phyloP scores from a whole-genome alignment of 176 grass and related monocot genomes.

The Microstegium vimineum region DNA sequence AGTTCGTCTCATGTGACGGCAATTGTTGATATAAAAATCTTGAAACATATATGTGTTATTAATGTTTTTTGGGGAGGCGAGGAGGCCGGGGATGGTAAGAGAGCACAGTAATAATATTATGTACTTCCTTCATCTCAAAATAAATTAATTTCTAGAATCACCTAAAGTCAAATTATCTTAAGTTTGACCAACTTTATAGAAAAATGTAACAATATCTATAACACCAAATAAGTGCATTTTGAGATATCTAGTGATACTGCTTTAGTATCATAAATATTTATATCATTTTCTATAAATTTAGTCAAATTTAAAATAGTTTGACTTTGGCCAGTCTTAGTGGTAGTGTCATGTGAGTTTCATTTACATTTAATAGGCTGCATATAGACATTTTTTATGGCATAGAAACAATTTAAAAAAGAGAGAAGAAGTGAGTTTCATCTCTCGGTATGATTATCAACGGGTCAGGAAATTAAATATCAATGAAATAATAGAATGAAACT shows the following conservation, averaged over 20 bases:
- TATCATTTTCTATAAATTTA: no score
- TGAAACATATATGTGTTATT: no score
- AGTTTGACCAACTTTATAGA: background rate
- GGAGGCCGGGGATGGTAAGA: no score
- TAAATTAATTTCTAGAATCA: background rate
- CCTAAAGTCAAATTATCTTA: background rate
- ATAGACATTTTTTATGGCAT: no score
- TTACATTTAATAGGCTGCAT: background rate
- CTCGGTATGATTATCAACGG: background rate
- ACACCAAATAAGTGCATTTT: background rate
- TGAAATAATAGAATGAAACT: background rate
- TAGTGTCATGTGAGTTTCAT: background rate
- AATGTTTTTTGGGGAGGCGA: no score
- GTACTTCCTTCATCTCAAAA: no score
- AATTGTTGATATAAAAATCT: no score
- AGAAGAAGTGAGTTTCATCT: background rate
- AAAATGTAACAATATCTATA: background rate
- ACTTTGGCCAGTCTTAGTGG: background rate
- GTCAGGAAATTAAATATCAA: background rate
- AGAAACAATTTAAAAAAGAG: background rate
- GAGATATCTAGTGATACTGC: background rate
- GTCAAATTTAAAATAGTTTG: no score
- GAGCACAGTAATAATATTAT: no score
- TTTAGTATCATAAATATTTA: no score
- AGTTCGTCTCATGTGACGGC: no score